phyloP scores from a whole-genome alignment of 2,329 filamentous ascomycete genomes.

The Alternaria sp. region DNA sequence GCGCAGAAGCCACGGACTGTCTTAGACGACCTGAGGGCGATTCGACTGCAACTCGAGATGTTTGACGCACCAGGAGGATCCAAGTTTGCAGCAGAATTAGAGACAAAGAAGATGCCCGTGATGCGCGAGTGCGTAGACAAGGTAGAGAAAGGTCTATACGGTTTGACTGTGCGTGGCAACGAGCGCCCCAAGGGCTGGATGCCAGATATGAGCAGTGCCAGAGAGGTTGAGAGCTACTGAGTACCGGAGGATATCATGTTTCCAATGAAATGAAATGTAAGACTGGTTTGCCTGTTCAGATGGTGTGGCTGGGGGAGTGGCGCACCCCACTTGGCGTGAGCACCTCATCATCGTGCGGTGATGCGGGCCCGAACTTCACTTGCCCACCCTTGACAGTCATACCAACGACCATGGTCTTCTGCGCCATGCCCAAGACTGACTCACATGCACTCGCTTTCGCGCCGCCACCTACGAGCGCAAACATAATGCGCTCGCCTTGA shows the following conservation, averaged over 20 bases:
- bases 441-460: slow-evolving; percentile 27
- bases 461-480: slow-evolving; percentile 34
- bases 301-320: slow-evolving; percentile 23
- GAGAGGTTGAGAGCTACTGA: slow-evolving; percentile 55
- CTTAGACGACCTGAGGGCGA: slow-evolving; percentile 79
- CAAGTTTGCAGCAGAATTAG: slow-evolving; percentile 69
- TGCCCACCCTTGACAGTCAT: slow-evolving; percentile 26
- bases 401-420: slow-evolving; percentile 23
- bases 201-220: slow-evolving; percentile 70
- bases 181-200: slow-evolving; percentile 93
- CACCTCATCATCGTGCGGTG: slow-evolving; percentile 21
- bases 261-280: neutral
- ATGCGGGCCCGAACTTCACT: slow-evolving; percentile 24
- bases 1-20: slow-evolving; percentile 65
- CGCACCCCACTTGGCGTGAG: slow-evolving; percentile 27
- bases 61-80: slow-evolving; percentile 66
- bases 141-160: slow-evolving; percentile 90
- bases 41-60: slow-evolving; percentile 80
- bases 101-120: slow-evolving; percentile 78
- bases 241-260: neutral
- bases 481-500: slow-evolving; percentile 42
- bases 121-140: slow-evolving; percentile 92
- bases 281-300: neutral
- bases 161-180: slow-evolving; percentile 83
- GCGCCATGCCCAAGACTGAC: slow-evolving; percentile 33